Evolutionary conservation across 73 alveolate species (phyloP).

Genomic region (Tetrahymena elliotti): DNA sequence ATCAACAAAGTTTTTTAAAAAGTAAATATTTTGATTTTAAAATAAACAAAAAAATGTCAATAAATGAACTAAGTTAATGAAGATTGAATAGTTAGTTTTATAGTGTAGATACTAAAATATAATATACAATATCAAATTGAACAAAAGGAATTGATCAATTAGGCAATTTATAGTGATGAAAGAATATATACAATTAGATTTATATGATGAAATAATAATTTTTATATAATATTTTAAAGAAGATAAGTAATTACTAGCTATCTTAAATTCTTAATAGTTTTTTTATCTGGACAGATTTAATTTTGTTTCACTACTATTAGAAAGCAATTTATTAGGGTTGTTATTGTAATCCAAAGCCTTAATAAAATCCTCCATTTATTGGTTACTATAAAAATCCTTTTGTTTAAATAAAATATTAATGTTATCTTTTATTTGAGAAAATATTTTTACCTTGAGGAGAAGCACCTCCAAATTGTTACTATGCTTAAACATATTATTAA

Average conservation of each 20-base stretch:
- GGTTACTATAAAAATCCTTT: background rate
- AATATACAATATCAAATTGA: background rate
- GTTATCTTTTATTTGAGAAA: background rate
- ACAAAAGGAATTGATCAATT: background rate
- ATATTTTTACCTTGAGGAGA: background rate
- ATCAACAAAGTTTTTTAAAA: too few relatives aligned
- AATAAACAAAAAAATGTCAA: too few relatives aligned
- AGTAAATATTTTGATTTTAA: too few relatives aligned
- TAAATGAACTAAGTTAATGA: too few relatives aligned
- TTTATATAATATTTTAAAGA: background rate
- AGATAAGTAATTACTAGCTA: background rate
- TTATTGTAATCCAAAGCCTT: background rate
- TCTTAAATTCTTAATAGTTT: background rate
- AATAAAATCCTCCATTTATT: background rate
- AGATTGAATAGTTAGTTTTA: background rate
- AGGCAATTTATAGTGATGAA: background rate
- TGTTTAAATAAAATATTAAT: background rate
- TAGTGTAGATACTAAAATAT: background rate
- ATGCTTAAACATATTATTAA: background rate
- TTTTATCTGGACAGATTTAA: background rate
- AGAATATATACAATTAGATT: background rate
- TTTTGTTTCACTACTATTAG: background rate
- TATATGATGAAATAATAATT: background rate
- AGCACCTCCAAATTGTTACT: background rate
- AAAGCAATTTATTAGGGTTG: background rate